Conservation (phyloP, 73 alveolate genomes). For the Paramecium tetraurelia region DNA sequence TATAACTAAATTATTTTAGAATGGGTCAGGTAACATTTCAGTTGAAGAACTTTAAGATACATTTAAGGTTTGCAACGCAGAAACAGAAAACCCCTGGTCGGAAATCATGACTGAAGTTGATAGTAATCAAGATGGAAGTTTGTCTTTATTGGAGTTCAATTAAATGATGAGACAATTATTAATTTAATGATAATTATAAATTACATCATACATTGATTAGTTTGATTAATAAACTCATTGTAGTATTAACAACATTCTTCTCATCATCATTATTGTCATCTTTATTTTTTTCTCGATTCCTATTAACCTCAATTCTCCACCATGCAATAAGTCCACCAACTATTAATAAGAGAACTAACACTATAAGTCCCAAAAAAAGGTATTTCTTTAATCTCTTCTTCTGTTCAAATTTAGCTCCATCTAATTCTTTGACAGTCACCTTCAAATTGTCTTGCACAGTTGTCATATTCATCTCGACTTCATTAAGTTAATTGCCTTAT, state of each 20-base stretch:
- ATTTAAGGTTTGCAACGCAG: background rate
- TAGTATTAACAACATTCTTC: background rate
- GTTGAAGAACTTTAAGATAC: slow-evolving; percentile 33
- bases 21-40: slow-evolving; percentile 7
- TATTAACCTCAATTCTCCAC: too few species aligned
- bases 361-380: background rate
- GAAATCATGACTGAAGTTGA: slow-evolving; percentile 1
- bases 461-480: background rate
- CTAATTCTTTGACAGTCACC: background rate
- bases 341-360: too few species aligned
- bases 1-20: background rate
- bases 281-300: too few species aligned
- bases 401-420: background rate
- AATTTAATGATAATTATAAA: background rate
- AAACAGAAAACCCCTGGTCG: background rate
- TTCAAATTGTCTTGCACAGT: background rate
- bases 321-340: background rate
- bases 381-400: background rate
- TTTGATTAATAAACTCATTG: background rate
- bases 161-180: slow-evolving; percentile 23
- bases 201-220: background rate
- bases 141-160: slow-evolving; percentile 28
- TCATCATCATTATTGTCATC: too few species aligned
- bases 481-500: background rate
- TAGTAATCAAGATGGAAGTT: background rate